These are phyloP conservation scores for Colletotrichum gloeosporioides DNA, from an alignment of 2,329 filamentous ascomycete species.

Conservation along the genomic window DNA sequence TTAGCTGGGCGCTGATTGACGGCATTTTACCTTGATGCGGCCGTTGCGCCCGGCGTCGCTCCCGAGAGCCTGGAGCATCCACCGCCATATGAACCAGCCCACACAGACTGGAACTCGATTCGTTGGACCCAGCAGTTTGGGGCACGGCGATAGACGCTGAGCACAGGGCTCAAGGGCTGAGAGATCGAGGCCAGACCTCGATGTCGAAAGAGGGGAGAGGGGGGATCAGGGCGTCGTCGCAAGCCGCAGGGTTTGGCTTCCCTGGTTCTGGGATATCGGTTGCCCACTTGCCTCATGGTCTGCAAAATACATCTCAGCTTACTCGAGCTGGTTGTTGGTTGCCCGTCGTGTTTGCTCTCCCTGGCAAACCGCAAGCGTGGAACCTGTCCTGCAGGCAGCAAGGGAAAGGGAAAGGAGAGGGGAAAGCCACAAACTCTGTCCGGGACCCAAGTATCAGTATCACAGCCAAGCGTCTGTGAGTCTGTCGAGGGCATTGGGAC, in stretches of 20 bases:
- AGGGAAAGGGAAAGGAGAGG: neutral
- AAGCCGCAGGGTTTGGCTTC: neutral
- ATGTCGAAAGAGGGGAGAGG: slow-evolving; percentile 5
- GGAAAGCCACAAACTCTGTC: slow-evolving; percentile 8
- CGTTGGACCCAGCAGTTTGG: slow-evolving; percentile 5
- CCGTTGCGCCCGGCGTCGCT: neutral
- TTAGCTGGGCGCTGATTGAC: neutral
- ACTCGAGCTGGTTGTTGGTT: neutral
- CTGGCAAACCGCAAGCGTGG: neutral
- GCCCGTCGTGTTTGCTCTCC: neutral
- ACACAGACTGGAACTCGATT: neutral
- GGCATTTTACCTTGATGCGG: neutral
- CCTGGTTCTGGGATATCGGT: neutral
- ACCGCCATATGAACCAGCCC: neutral
- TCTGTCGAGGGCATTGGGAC: neutral
- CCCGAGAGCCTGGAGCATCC: neutral
- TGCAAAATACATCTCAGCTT: neutral
- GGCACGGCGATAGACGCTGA: neutral
- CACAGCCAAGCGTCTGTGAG: neutral
- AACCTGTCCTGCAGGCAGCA: neutral
- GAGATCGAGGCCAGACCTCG: slow-evolving; percentile 11
- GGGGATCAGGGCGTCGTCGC: neutral
- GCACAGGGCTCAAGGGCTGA: slow-evolving; percentile 1
- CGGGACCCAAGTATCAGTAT: neutral
- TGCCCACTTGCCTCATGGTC: neutral